Evolutionary conservation across 441 rosid genomes (phyloP), one percentile per base, ranked within the genome.

Genomic region (California macrophylla): DNA sequence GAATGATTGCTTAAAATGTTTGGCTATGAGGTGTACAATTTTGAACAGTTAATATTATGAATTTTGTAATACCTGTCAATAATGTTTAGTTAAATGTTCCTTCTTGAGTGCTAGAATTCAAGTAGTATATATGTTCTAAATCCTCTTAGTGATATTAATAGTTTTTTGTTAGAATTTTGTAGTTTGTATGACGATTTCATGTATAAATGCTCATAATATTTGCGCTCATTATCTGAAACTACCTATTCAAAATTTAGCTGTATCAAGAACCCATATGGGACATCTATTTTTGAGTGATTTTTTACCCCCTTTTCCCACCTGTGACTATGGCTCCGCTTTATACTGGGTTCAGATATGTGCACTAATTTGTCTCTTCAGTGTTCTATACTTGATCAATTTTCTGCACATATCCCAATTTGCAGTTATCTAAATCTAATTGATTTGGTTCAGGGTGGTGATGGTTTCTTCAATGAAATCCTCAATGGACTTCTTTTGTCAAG

Each of bases 401-500:
- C 56, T 15, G 56, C 56, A 38, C 52, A 20, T 26, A 66, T 26
- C 54, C 40, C 26, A 21, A 69, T 0, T 54, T 60, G 32, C 3
- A 42, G 61, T 64, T 26, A 68, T 26, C 66, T 69, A 45, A 15
- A 45, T 45, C 54, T 45, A 15, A 78, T 74, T 66, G 62, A 60
- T 70, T 20, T 69, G 32, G 56, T 79, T 68, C 79, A 93, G 98
- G 98, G 98, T 64, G 98, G 98, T 58, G 98, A 89, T 83, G 98
- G 98, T 36, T 93, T 93, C 89, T 93, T 93, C 81, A 91, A 91
- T 70, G 96, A 91, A 78, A 78, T 89, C 75, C 89, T 91, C 67
- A 89, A 93, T 78, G 98, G 97, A 34, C 86, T 86, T 84, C 95
- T 93, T 76, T 84, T 83, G 75, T 79, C 85, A 47, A 78, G 97